Conservation (phyloP, 2,329 filamentous ascomycete species). For the Xylariaceae sp. region DNA sequence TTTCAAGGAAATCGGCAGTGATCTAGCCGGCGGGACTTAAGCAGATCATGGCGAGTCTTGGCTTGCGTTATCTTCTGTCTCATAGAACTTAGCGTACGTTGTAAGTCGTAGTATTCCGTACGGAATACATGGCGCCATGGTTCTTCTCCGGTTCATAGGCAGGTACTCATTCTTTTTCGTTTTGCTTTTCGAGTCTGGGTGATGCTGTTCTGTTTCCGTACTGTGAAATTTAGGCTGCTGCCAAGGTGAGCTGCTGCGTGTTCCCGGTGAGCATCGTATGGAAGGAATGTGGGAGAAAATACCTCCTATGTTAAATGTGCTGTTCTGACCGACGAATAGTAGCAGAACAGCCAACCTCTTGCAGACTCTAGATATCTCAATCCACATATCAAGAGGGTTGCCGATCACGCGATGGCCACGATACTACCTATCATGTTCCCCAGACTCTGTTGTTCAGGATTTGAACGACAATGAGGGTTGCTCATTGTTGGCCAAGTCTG, state of each 20-base stretch:
- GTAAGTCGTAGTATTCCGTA: not conserved
- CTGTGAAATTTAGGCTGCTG: constrained; percentile 10
- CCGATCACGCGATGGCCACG: constrained; percentile 1
- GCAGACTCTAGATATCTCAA: not conserved
- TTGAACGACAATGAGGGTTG: not conserved
- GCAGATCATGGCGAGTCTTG: constrained; percentile 10
- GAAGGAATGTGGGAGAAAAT: not conserved
- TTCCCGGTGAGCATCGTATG: not conserved
- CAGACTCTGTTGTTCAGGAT: not conserved
- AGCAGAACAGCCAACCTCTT: not conserved
- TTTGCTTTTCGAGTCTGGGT: constrained; percentile 16
- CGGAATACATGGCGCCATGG: not conserved
- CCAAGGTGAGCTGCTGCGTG: not conserved
- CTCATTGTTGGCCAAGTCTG: constrained; percentile 5
- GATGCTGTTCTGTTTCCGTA: not conserved
- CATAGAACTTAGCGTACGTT: not conserved
- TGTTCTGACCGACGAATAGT: not conserved
- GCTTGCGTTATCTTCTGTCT: constrained; percentile 14
- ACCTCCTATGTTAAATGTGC: not conserved
- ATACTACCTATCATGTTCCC: constrained; percentile 1
- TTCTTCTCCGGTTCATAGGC: not conserved
- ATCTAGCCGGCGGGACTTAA: constrained; percentile 4
- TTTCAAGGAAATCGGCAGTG: constrained; percentile 16
- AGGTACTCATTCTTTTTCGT: not conserved
- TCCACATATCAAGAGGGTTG: not conserved